These are phyloP conservation scores for Aspergillus sp. DNA, from an alignment of 2,329 filamentous ascomycete genomes.

Conservation along the genomic window DNA sequence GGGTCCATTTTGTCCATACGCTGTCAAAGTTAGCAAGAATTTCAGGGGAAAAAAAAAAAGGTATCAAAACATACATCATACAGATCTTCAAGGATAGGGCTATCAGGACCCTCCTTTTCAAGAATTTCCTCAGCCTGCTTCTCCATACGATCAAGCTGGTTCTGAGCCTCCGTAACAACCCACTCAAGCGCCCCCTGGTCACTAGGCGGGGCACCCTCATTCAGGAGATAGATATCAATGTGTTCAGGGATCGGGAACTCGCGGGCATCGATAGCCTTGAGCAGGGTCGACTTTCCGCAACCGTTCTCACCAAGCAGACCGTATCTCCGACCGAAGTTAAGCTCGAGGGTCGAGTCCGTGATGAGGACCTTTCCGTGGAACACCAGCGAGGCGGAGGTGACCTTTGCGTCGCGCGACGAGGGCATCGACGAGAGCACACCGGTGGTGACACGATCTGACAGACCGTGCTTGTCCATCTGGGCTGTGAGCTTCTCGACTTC, in stretches of 20 bases:
- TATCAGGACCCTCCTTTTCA: conserved; percentile 89
- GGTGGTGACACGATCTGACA: conserved; percentile 97
- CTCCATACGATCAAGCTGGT: conserved; percentile 88
- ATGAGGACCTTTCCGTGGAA: conserved; percentile 98
- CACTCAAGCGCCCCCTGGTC: conserved; percentile 93
- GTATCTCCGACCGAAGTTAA: conserved; percentile 90
- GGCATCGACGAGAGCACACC: conserved; percentile 86
- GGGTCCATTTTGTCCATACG: conserved; percentile 99
- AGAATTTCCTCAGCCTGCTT: conserved; percentile 84
- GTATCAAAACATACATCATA: conserved; percentile 72
- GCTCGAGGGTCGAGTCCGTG: conserved; percentile 88
- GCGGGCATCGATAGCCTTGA: conserved; percentile 90
- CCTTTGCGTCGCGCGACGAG: conserved; percentile 92
- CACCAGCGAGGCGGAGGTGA: conserved; percentile 86
- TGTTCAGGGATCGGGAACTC: conserved; percentile 96
- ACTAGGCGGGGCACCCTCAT: conserved; percentile 88
- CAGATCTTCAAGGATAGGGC: conserved; percentile 83
- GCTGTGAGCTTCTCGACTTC: conserved; percentile 83
- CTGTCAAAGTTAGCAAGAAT: conserved; percentile 48
- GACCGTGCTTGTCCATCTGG: conserved; percentile 93
- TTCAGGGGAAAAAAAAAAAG: not conserved
- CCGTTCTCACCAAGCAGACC: conserved; percentile 98
- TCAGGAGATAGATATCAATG: conserved; percentile 96
- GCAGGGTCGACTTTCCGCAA: conserved; percentile 95
- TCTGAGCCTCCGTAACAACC: conserved; percentile 93